Conservation (phyloP, 225 moss, liverwort and hornwort species). For the Antitrichia curtipendula region DNA sequence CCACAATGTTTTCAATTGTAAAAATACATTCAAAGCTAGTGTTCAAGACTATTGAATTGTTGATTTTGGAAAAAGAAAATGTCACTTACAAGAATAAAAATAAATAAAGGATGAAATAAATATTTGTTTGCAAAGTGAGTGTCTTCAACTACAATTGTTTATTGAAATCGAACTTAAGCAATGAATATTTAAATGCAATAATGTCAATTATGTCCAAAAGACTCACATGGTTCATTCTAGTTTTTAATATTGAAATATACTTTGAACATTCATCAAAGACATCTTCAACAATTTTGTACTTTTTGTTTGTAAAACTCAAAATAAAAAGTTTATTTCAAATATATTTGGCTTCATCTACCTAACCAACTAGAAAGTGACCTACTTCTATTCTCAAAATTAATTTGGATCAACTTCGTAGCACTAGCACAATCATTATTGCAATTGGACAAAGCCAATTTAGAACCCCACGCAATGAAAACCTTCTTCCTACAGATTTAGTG, state of each 20-base stretch:
- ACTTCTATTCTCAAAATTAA: neutral
- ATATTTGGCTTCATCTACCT: neutral
- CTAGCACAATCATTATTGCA: neutral
- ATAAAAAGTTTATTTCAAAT: neutral
- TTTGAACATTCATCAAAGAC: neutral
- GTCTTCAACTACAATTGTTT: neutral
- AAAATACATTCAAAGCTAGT: too few relatives aligned
- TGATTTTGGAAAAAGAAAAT: neutral
- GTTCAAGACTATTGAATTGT: neutral
- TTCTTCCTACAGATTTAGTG: fast-evolving
- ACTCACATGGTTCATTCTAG: neutral
- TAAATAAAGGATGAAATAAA: neutral
- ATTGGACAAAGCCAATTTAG: neutral
- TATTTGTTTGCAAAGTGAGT: neutral
- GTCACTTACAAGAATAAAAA: neutral
- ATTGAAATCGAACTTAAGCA: neutral
- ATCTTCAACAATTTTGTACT: neutral
- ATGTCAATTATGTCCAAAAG: neutral
- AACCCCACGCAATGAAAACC: neutral
- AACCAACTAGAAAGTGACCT: neutral
- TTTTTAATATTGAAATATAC: neutral
- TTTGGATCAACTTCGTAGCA: neutral
- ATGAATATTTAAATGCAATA: neutral
- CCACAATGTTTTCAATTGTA: too few relatives aligned
- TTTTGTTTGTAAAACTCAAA: neutral